These are phyloP conservation scores for Picea sitchensis DNA, from an alignment of 75 land plant genomes.

Conservation along the genomic window DNA sequence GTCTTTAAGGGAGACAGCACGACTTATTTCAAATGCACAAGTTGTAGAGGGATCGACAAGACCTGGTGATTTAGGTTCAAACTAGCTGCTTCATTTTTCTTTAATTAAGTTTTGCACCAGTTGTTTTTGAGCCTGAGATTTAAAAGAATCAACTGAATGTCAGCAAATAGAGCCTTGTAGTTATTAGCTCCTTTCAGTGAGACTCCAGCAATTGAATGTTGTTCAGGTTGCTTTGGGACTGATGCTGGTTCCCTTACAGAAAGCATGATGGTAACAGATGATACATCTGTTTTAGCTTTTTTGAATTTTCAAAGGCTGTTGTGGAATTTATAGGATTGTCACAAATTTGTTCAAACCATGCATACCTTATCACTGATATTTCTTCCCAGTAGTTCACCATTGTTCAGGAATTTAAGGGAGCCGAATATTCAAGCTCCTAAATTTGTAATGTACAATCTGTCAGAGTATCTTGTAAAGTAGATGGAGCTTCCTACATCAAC, in stretches of 20 bases:
- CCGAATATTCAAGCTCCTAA: neutral
- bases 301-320: neutral
- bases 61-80: neutral
- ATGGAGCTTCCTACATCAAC: slow-evolving; percentile 6
- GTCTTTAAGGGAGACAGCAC: neutral
- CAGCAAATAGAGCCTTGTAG: neutral
- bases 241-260: neutral
- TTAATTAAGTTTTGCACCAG: neutral
- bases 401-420: neutral
- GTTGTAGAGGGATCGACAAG: neutral
- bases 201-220: neutral
- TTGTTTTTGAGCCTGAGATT: neutral
- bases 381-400: slow-evolving; percentile 1
- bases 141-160: neutral
- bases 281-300: neutral
- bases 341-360: neutral
- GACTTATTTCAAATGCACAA: neutral
- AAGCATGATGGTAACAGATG: neutral
- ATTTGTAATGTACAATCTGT: neutral
- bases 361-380: slow-evolving; percentile 5
- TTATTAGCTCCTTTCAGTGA: neutral
- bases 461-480: neutral
- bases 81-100: neutral
- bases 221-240: neutral
- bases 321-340: neutral